These are phyloP conservation scores for Corylus avellana DNA, from an alignment of 306 rosid species.

Conservation along the genomic window DNA sequence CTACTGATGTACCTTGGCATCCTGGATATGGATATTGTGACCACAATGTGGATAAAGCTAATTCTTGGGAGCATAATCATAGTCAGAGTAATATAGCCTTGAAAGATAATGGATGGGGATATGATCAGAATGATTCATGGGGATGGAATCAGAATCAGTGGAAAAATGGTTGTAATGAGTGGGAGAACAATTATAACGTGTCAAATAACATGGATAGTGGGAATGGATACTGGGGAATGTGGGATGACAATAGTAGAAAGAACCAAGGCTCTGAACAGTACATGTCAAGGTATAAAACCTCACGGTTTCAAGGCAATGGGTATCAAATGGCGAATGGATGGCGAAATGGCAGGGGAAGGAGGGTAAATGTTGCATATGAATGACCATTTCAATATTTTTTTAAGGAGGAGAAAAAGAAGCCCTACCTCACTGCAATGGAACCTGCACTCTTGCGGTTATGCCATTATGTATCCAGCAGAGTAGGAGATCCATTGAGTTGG, in stretches of 20 bases:
- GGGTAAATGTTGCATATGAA: slow-evolving; percentile 34
- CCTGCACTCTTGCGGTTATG: slow-evolving; percentile 15
- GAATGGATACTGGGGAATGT: slow-evolving; percentile 40
- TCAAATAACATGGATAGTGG: slow-evolving; percentile 19
- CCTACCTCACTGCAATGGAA: slow-evolving; percentile 30
- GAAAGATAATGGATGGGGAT: slow-evolving; percentile 35
- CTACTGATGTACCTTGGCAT: slow-evolving; percentile 9
- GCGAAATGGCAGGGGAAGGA: slow-evolving; percentile 50
- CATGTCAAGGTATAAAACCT: slow-evolving; percentile 39
- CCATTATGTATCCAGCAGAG: slow-evolving; percentile 21
- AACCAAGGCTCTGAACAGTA: slow-evolving; percentile 33
- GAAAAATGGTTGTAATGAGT: slow-evolving; percentile 32
- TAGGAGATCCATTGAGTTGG: slow-evolving; percentile 31
- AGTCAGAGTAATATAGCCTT: slow-evolving; percentile 17
- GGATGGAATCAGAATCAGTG: slow-evolving; percentile 42
- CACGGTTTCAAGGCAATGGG: slow-evolving; percentile 41
- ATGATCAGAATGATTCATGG: slow-evolving; percentile 26
- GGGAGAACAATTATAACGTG: slow-evolving; percentile 16
- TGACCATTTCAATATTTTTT: not conserved
- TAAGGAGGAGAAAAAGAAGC: not conserved
- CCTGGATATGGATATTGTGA: slow-evolving; percentile 30
- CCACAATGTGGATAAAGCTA: slow-evolving; percentile 20
- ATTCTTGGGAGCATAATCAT: slow-evolving; percentile 41
- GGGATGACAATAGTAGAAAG: slow-evolving; percentile 36
- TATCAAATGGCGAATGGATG: slow-evolving; percentile 45